Percentiles rank a stretch among this genome's conserved stretches.
These are phyloP conservation scores for Avena sativa DNA, from an alignment of 176 grass and related monocot genomes.

Conservation along the genomic window DNA sequence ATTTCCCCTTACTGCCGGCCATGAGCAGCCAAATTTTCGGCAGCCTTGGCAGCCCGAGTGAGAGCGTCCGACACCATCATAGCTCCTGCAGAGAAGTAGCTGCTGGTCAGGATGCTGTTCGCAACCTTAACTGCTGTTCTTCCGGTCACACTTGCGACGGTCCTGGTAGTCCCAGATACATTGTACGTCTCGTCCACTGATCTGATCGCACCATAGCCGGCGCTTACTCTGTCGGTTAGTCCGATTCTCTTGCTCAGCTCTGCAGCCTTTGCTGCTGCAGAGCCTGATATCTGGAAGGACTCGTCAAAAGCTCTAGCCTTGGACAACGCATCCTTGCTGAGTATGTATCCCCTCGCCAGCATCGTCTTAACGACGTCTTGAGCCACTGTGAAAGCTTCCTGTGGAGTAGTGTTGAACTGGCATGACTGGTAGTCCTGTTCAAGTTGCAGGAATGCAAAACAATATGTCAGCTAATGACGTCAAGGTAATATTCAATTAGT, in stretches of 20 bases:
- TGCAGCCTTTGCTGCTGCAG: conserved; percentile 69
- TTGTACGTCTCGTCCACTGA: conserved; percentile 82
- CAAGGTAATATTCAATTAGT: neutral
- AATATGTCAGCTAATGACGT: conserved; percentile 7
- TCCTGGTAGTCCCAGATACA: conserved; percentile 68
- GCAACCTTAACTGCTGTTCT: conserved; percentile 65
- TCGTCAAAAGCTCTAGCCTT: conserved; percentile 95
- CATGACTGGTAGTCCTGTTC: conserved; percentile 61
- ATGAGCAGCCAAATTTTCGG: conserved; percentile 75
- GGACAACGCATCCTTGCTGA: conserved; percentile 88
- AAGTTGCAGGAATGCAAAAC: neutral
- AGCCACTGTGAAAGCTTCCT: conserved; percentile 73
- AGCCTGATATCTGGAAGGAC: conserved; percentile 65
- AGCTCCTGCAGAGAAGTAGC: conserved; percentile 91
- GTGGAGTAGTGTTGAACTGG: conserved; percentile 74
- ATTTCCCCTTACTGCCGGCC: conserved; percentile 59
- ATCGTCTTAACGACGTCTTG: conserved; percentile 90
- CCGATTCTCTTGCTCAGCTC: conserved; percentile 86
- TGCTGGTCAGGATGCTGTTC: conserved; percentile 79
- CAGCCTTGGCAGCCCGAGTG: conserved; percentile 63
- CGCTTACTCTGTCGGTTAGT: conserved; percentile 78
- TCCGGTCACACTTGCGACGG: conserved; percentile 64
- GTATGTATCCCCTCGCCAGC: conserved; percentile 70
- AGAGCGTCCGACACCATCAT: conserved; percentile 88
- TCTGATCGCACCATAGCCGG: conserved; percentile 68